Conservation (phyloP, 331 rosid genomes). For the Dryas integrifolia region DNA sequence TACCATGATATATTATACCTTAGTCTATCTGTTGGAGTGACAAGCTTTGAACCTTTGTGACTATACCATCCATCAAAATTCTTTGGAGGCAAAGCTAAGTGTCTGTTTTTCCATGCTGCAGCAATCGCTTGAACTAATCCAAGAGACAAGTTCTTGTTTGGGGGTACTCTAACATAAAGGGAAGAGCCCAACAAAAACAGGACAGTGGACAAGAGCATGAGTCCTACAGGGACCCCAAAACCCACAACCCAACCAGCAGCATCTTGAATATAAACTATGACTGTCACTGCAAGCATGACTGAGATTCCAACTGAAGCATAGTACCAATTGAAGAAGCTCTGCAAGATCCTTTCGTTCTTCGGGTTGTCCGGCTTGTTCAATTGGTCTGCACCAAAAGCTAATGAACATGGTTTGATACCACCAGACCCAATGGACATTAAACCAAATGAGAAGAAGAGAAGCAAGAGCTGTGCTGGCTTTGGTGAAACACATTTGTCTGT, state of each 20-base stretch:
- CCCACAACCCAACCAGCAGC: constrained; percentile 62
- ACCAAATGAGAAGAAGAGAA: constrained; percentile 46
- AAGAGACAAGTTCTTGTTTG: constrained; percentile 50
- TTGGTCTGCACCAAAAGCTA: constrained; percentile 74
- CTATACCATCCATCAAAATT: constrained; percentile 40
- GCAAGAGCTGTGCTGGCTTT: constrained; percentile 37
- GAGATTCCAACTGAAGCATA: constrained; percentile 68
- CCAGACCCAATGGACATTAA: constrained; percentile 73
- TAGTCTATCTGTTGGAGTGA: constrained; percentile 47
- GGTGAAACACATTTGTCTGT: constrained; percentile 38
- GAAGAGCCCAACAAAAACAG: constrained; percentile 64
- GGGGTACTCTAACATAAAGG: constrained; percentile 40
- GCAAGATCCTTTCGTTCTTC: constrained; percentile 40
- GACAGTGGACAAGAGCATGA: constrained; percentile 53
- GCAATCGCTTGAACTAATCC: constrained; percentile 47
- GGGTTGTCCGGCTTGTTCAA: constrained; percentile 45
- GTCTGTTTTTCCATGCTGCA: constrained; percentile 66
- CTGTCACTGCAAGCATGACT: constrained; percentile 36
- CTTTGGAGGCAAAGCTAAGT: constrained; percentile 42
- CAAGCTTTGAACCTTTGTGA: constrained; percentile 42
- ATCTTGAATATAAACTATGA: constrained; percentile 64
- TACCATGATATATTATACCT: constrained; percentile 38
- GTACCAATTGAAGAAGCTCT: constrained; percentile 81
- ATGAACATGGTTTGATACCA: constrained; percentile 70
- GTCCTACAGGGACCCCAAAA: constrained; percentile 61